These are phyloP conservation scores for Mucor racemosus DNA, from an alignment of 371 early-diverging fungal genomes.

Conservation along the genomic window DNA sequence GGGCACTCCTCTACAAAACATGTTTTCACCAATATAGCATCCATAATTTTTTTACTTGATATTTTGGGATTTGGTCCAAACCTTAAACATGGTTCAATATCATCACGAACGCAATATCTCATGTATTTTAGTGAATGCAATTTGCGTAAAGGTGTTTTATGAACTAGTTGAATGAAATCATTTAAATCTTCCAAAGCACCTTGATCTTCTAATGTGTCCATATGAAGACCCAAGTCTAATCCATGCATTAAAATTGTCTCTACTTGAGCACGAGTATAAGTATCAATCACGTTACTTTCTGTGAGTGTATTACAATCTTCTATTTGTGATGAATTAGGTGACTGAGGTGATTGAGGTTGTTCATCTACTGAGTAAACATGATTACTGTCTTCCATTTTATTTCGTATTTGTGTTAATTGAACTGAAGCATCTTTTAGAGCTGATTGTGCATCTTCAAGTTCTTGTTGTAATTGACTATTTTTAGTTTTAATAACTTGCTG, in stretches of 20 bases:
- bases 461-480: conserved; percentile 26
- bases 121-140: conserved; percentile 76
- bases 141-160: conserved; percentile 65
- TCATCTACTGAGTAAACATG: conserved; percentile 9
- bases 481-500: conserved; percentile 43
- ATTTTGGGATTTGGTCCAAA: conserved; percentile 73
- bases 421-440: conserved; percentile 56
- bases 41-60: conserved; percentile 67
- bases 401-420: conserved; percentile 68
- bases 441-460: conserved; percentile 46
- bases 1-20: conserved; percentile 73
- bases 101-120: conserved; percentile 72
- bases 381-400: conserved; percentile 14
- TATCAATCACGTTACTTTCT: conserved; percentile 12
- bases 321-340: background rate
- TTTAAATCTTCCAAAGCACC: conserved; percentile 73
- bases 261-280: conserved; percentile 30
- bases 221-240: conserved; percentile 5
- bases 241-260: conserved; percentile 26
- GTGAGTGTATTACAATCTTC: background rate
- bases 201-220: conserved; percentile 52
- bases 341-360: conserved; percentile 7
- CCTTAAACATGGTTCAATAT: conserved; percentile 76
- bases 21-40: conserved; percentile 69
- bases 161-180: conserved; percentile 68